Evolutionary conservation across 2,329 filamentous ascomycete genomes (phyloP), one percentile per base, ranked within the genome.

Genomic region (Drechmeria coniospora): DNA sequence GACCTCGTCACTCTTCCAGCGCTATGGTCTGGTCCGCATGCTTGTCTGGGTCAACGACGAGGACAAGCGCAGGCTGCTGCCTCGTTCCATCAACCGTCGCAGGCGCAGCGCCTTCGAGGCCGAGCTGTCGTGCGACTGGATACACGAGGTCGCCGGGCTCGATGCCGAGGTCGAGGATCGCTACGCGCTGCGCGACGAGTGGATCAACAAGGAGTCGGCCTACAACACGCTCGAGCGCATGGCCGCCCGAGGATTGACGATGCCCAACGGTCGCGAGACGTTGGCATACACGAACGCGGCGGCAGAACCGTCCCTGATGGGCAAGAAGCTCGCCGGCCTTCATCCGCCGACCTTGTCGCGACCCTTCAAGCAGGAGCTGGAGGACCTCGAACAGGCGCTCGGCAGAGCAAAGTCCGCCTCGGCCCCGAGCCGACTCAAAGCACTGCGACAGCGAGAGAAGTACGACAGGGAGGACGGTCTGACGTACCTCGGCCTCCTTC

Each of bases 11-110:
- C 58, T 77, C 0, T 69, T 92, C 39, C 78, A 93, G 40, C 59
- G 61, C 16, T 86, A 83, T 45, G 87, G 87, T 3, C 65, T 75
- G 12, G 74, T 92, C 3, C 73, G 84, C 26, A 76, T 87, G 59
- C 62, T 95, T 1, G 46, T 86, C 21, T 86, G 84, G 74, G 43
- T 74, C 4, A 63, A 68, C 1, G 59, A 74, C 23, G 57, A 66
- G 0, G 76, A 82, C 31, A 71, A 71, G 36, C 42, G 51, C 6
- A 35, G 49, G 2, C 38, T 81, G 1, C 32, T 93, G 6, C 78
- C 86, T 0, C 67, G 66, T 28, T 54, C 57, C 2, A 44, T 79
- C 3, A 49, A 57, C 19, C 49, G 57, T 1, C 66, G 76, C n/a
- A 62, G 53, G 23, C 74, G 72, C 25, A 47, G 61, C 14, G 60